Evolutionary conservation across 192 early-diverging fungal species (phyloP).

Genomic region (Ambispora gerdemannii): DNA sequence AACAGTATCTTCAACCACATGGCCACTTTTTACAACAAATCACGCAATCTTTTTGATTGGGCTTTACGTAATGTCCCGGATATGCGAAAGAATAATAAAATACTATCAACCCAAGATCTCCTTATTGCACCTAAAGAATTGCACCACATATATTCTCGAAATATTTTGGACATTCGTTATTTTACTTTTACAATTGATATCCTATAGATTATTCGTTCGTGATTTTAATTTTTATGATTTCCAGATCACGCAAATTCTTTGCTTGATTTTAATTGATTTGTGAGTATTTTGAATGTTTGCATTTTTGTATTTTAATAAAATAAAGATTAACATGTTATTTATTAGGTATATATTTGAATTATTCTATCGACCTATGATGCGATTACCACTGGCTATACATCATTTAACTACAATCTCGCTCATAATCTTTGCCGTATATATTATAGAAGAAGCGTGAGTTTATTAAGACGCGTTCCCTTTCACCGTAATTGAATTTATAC

Average conservation of each 20-base stretch:
- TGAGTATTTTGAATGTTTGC: neutral
- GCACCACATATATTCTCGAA: neutral
- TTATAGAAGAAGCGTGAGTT: neutral
- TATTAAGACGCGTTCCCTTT: too few species aligned
- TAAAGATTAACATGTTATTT: neutral
- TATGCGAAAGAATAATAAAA: neutral
- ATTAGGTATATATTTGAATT: neutral
- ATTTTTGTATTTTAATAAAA: neutral
- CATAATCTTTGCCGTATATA: neutral
- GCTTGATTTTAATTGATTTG: neutral
- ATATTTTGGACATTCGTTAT: neutral
- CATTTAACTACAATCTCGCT: neutral
- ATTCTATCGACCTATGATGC: neutral
- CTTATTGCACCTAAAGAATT: neutral
- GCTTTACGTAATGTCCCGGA: neutral
- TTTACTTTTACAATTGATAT: neutral
- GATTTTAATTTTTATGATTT: neutral
- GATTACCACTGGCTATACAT: neutral
- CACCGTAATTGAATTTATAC: neutral
- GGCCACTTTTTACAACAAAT: neutral
- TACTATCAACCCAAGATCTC: neutral
- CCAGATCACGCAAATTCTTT: neutral
- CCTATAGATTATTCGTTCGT: neutral
- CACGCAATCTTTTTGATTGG: neutral
- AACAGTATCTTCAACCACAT: neutral